Base-by-base conservation (phyloP, 192 early-diverging fungal species). In the Lunasporangiospora selenospora region DNA sequence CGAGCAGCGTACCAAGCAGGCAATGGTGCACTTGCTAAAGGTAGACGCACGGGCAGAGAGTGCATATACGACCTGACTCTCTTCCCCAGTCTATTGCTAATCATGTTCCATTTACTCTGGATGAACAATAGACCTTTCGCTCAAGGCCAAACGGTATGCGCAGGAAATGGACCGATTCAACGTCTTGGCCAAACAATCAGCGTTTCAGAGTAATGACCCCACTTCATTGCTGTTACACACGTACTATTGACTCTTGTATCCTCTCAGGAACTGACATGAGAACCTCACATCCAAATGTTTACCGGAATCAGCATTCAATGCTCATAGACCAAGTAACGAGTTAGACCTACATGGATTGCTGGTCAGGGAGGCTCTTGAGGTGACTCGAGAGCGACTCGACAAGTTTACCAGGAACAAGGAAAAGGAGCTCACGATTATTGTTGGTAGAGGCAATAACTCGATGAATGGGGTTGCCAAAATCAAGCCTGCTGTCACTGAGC, bases 271-370 rank as follows among this genome's bases (percentile, higher is more conserved):
- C n/a, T n/a, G n/a, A n/a, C n/a, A n/a, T n/a, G n/a, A n/a, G n/a
- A n/a, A n/a, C n/a, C n/a, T n/a, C n/a, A n/a, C n/a, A n/a, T n/a
- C n/a, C n/a, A n/a, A n/a, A n/a, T 58, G 3, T 36, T 27, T 50
- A 6, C 38, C 59, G 30, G 32, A 53, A 2, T 19, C 37, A 80
- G 79, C 51, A 6, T 78, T 88, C 51, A 89, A 88, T 42, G 21
- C 53, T 5, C 32, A 23, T 4, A 57, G 80, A 29, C 61, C 69
- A 15, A 27, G 66, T 1, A 56, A 78, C 33, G 81, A 90, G 53
- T 57, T 92, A 45, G 90, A 92, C 67, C 49, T 92, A 26, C 90
- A 92, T 42, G 90, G 89, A 6, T 57, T 89, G 12, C 85, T 78
- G 59, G 90, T 92, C 27, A 55, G 67, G 53, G 90, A 90, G 59